These are phyloP conservation scores for Arachis stenosperma DNA, from an alignment of 306 rosid genomes.

Conservation along the genomic window DNA sequence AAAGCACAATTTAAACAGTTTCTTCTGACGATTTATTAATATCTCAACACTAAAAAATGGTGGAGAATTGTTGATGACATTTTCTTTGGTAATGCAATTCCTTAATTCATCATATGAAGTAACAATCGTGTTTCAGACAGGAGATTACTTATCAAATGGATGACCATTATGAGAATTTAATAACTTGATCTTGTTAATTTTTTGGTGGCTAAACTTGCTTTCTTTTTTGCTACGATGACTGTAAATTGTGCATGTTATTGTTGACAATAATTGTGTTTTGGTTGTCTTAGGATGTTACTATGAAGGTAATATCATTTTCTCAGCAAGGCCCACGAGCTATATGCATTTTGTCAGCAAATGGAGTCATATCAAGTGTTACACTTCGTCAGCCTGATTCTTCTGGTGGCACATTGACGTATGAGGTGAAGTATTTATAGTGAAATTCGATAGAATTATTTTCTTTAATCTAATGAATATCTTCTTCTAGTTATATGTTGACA, in stretches of 20 bases:
- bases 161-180: not conserved
- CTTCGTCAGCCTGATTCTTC: slow-evolving; percentile 92
- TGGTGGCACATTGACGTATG: slow-evolving; percentile 81
- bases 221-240: slow-evolving; percentile 21
- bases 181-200: slow-evolving; percentile 26
- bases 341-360: slow-evolving; percentile 91
- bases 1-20: not conserved
- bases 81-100: slow-evolving; percentile 8
- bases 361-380: slow-evolving; percentile 89
- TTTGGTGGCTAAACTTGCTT: slow-evolving; percentile 10
- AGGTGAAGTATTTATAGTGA: slow-evolving; percentile 46
- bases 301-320: slow-evolving; percentile 97
- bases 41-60: no score
- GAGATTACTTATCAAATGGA: slow-evolving; percentile 1
- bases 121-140: not conserved
- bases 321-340: slow-evolving; percentile 96
- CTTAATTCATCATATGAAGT: not conserved
- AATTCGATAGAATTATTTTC: slow-evolving; percentile 19
- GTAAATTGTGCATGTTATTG: slow-evolving; percentile 12
- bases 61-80: not conserved
- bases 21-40: not conserved
- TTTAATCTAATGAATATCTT: slow-evolving; percentile 17
- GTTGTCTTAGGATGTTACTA: slow-evolving; percentile 77
- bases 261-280: slow-evolving; percentile 31
- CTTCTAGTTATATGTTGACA: not conserved